phyloP scores from a whole-genome alignment of 352 stramenopile species.

The Globisporangium recalcitrans region DNA sequence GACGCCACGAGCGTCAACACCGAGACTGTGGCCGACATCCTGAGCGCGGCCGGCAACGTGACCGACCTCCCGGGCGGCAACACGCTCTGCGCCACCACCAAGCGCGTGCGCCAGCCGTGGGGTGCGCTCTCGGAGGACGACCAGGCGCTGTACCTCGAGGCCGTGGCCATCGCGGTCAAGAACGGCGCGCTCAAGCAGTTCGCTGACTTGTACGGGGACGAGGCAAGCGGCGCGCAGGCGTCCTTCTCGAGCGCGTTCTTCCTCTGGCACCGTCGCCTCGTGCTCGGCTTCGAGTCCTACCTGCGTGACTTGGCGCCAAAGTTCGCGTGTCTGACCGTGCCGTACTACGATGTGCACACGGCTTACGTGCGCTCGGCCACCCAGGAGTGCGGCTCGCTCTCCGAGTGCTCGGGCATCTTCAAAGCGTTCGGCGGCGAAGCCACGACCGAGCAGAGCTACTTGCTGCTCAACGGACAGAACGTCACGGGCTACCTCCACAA shows the following conservation, averaged over 20 bases:
- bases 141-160: conserved; percentile 56
- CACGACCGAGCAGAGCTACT: conserved; percentile 13
- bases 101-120: conserved; percentile 56
- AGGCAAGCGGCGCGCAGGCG: conserved; percentile 40
- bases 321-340: conserved; percentile 63
- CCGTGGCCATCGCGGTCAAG: conserved; percentile 32
- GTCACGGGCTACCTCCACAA: conserved; percentile 28
- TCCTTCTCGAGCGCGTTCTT: conserved; percentile 58
- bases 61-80: conserved; percentile 53
- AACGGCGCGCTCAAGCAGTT: conserved; percentile 46
- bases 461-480: conserved; percentile 26
- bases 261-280: conserved; percentile 55
- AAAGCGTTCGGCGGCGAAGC: conserved; percentile 32
- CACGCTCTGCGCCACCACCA: conserved; percentile 23
- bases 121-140: conserved; percentile 31
- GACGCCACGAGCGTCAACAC: conserved; percentile 16
- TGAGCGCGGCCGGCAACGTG: conserved; percentile 34
- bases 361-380: conserved; percentile 46
- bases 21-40: conserved; percentile 23
- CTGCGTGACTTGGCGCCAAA: conserved; percentile 47
- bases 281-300: conserved; percentile 64
- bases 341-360: conserved; percentile 78
- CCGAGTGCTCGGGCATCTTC: conserved; percentile 62
- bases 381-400: conserved; percentile 50
- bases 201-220: conserved; percentile 40